Conservation (phyloP, 345 rosid species). For the Populus alba region DNA sequence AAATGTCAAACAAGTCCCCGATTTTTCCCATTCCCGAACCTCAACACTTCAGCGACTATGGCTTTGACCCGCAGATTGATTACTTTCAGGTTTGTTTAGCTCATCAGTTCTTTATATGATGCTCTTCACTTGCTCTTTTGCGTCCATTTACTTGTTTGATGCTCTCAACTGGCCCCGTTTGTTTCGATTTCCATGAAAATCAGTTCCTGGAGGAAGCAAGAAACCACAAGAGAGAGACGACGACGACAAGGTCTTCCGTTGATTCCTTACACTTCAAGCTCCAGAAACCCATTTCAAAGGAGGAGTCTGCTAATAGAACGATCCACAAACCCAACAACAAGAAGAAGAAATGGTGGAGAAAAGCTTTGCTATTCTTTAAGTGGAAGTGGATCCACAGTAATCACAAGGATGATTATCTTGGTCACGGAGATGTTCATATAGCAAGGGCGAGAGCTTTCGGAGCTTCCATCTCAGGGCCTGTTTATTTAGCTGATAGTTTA, state of each 20-base stretch:
- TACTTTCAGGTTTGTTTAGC: conserved; percentile 59
- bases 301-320: conserved; percentile 42
- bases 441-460: conserved; percentile 46
- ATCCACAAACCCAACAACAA: conserved; percentile 46
- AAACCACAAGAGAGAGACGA: conserved; percentile 53
- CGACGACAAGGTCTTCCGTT: conserved; percentile 22
- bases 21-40: conserved; percentile 60
- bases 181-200: neutral
- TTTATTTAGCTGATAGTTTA: conserved; percentile 69
- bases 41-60: conserved; percentile 82
- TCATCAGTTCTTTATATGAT: neutral
- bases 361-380: conserved; percentile 64
- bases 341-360: conserved; percentile 82
- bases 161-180: neutral
- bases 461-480: conserved; percentile 58
- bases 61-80: conserved; percentile 77
- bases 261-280: conserved; percentile 76
- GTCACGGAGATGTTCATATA: conserved; percentile 37
- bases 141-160: neutral
- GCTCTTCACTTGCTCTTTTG: neutral
- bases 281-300: conserved; percentile 77
- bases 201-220: conserved; percentile 81
- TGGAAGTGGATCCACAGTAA: conserved; percentile 43
- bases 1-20: conserved; percentile 65
- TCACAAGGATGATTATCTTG: neutral